These are phyloP conservation scores for Xylaria sp. DNA, from an alignment of 2,329 filamentous ascomycete genomes.

Conservation along the genomic window DNA sequence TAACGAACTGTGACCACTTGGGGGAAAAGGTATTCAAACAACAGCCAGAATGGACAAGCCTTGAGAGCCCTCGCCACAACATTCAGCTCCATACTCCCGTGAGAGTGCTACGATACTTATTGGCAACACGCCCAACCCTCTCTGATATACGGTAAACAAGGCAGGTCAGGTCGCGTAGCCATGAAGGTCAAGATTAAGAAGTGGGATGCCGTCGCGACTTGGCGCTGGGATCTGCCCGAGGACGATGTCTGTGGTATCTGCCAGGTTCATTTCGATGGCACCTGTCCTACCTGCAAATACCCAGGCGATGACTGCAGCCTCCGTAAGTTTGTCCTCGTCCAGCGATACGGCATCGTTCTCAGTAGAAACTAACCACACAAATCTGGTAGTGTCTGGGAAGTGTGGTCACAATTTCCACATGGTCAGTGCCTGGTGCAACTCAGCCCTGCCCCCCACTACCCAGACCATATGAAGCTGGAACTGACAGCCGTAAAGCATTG, in stretches of 20 bases:
- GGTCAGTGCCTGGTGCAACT: constrained; percentile 75
- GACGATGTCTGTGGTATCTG: constrained; percentile 99
- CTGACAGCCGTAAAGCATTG: constrained; percentile 75
- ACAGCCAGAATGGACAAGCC: neutral
- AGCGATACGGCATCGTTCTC: constrained; percentile 1
- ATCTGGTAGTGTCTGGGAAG: constrained; percentile 82
- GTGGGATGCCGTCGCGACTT: constrained; percentile 94
- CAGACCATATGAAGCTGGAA: constrained; percentile 9
- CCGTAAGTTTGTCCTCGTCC: constrained; percentile 65
- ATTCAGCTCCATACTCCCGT: neutral
- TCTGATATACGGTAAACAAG: neutral
- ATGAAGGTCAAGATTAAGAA: constrained; percentile 98
- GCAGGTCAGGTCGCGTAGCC: constrained; percentile 31
- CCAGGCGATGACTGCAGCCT: constrained; percentile 95
- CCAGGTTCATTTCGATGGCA: constrained; percentile 96
- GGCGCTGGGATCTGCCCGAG: constrained; percentile 97
- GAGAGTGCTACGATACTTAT: neutral
- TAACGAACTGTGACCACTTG: too few species aligned
- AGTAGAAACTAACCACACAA: neutral
- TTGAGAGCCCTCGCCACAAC: neutral
- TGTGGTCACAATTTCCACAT: constrained; percentile 99
- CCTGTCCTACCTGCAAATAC: constrained; percentile 97
- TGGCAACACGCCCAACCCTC: neutral
- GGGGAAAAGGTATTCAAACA: neutral
- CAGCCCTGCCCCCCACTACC: neutral